Evolutionary conservation across 306 rosid species (phyloP).

Genomic region (Fagus crenata): DNA sequence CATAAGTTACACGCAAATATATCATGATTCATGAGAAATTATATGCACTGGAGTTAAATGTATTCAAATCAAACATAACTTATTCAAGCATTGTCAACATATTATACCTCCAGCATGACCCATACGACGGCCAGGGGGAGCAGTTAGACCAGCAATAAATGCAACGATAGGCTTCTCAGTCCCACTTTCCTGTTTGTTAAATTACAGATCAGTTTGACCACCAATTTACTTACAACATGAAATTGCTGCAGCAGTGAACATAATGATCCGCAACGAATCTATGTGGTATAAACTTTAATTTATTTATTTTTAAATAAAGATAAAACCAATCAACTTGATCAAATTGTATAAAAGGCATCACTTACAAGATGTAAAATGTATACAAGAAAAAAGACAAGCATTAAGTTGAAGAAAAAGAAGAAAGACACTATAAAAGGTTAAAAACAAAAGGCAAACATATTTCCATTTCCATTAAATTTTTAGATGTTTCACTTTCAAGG

Average conservation of each 20-base stretch:
- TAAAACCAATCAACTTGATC: background rate
- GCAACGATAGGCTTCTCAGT: slow-evolving; percentile 95
- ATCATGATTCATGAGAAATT: background rate
- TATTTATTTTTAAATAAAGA: background rate
- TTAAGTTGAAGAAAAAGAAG: background rate
- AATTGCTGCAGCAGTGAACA: background rate
- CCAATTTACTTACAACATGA: background rate
- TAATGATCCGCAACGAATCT: background rate
- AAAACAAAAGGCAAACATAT: background rate
- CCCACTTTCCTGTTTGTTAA: slow-evolving; percentile 78
- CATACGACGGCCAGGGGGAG: slow-evolving; percentile 99
- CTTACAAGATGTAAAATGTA: background rate
- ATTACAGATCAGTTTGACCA: slow-evolving; percentile 27
- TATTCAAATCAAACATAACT: background rate
- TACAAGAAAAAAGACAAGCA: background rate
- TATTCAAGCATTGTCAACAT: slow-evolving; percentile 11
- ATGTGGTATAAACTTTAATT: background rate
- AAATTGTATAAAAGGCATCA: background rate
- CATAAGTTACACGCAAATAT: background rate
- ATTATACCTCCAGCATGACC: slow-evolving; percentile 97
- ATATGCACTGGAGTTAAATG: background rate
- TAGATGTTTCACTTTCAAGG: background rate
- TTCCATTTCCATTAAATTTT: background rate
- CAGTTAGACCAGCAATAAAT: slow-evolving; percentile 97
- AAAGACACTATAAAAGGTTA: background rate